Percentiles rank a stretch among this genome's conserved stretches.
phyloP scores from a whole-genome alignment of 306 rosid species.

The Pachyrhizus erosus region DNA sequence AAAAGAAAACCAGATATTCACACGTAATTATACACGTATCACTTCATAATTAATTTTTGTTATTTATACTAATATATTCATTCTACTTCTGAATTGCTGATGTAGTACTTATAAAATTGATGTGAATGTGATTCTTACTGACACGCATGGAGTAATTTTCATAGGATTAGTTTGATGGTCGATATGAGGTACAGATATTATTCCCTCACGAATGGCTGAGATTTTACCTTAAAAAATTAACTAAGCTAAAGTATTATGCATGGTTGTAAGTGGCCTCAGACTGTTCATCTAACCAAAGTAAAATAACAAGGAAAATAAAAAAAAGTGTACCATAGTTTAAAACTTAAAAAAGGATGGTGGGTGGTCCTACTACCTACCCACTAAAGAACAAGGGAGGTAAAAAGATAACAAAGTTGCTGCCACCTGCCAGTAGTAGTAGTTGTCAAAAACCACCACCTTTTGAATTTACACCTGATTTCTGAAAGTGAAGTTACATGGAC shows the following conservation, averaged over 20 bases:
- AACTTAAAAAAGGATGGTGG: constrained; percentile 9
- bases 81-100: not conserved
- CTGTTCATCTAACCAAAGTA: constrained; percentile 37
- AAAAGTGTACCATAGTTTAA: constrained; percentile 21
- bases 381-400: not conserved
- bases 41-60: not conserved
- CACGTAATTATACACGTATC: not conserved
- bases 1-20: not conserved
- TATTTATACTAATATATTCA: not conserved
- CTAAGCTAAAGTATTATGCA: constrained; percentile 24
- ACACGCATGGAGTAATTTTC: not conserved
- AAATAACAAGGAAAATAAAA: not conserved
- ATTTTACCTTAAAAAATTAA: constrained; percentile 38
- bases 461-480: constrained; percentile 26
- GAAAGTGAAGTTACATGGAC: constrained; percentile 40
- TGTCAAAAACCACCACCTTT: constrained; percentile 37
- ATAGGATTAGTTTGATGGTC: constrained; percentile 13
- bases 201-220: constrained; percentile 47
- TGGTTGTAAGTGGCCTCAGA: constrained; percentile 17
- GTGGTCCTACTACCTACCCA: constrained; percentile 53
- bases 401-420: constrained; percentile 13
- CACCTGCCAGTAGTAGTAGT: not conserved
- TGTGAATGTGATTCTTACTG: not conserved
- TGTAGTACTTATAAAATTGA: not conserved
- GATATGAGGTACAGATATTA: constrained; percentile 31